A percentile compares a stretch with the other conserved stretches of the same genome.
These are phyloP conservation scores for Pezicula rhizophila DNA, from an alignment of 2,329 filamentous ascomycete species.

Conservation along the genomic window DNA sequence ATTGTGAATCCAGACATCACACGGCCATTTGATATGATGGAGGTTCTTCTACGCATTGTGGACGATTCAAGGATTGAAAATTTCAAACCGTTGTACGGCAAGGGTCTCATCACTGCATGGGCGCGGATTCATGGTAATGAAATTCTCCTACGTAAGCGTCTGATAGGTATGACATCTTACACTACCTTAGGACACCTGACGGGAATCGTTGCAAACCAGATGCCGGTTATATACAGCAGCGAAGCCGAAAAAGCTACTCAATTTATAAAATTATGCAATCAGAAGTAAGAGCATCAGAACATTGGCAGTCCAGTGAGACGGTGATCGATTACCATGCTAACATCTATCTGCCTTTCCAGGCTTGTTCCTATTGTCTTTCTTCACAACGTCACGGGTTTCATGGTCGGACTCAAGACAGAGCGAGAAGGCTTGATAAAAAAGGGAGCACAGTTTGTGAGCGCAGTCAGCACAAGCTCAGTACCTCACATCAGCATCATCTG, in stretches of 20 bases:
- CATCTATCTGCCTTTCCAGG: too few relatives aligned
- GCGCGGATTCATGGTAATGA: conserved; percentile 31
- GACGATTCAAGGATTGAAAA: conserved; percentile 31
- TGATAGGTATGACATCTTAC: too few relatives aligned
- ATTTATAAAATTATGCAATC: conserved; percentile 39
- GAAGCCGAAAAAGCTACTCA: conserved; percentile 36
- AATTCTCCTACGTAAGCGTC: too few relatives aligned
- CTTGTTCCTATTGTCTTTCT: conserved; percentile 40
- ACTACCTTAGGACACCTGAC: conserved; percentile 1
- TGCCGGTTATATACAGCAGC: conserved; percentile 32
- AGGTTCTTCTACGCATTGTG: conserved; percentile 35
- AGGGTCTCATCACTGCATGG: conserved; percentile 32
- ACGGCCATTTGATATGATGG: conserved; percentile 31
- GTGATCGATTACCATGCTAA: too few relatives aligned
- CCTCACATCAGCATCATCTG: conserved; percentile 39
- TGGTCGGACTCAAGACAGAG: conserved; percentile 40
- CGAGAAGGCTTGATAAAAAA: conserved; percentile 37
- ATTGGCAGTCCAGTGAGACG: too few relatives aligned
- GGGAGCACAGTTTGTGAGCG: conserved; percentile 38
- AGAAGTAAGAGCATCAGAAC: too few relatives aligned
- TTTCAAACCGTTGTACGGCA: conserved; percentile 36
- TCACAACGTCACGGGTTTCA: conserved; percentile 43
- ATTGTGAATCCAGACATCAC: conserved; percentile 34
- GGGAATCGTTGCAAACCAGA: conserved; percentile 36
- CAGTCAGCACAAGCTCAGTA: conserved; percentile 36